Percentiles rank a stretch among this genome's conserved stretches.
Evolutionary conservation across 2,329 filamentous ascomycete genomes (phyloP).

Genomic region (Sphaerostilbella broomeana): DNA sequence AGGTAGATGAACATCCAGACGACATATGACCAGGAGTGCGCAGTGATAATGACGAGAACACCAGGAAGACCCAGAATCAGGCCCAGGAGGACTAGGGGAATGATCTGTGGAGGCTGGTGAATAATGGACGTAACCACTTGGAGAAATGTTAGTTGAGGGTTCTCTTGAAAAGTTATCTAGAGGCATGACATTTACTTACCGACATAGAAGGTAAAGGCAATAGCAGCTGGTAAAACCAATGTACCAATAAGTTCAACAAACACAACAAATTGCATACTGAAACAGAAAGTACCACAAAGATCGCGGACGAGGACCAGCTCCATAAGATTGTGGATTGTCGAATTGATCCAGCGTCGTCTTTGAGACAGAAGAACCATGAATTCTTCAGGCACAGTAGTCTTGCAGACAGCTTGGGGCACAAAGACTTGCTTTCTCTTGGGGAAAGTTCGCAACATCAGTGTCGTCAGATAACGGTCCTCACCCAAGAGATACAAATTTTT

Average conservation of each 20-base stretch:
- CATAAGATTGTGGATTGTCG: constrained; percentile 97
- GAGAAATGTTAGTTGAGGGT: background rate
- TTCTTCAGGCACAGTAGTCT: constrained; percentile 89
- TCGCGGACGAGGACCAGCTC: constrained; percentile 92
- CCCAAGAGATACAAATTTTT: constrained; percentile 90
- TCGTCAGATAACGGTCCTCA: constrained; percentile 92
- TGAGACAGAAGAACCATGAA: constrained; percentile 93
- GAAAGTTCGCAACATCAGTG: constrained; percentile 97
- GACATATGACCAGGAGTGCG: constrained; percentile 87
- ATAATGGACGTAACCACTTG: constrained; percentile 81
- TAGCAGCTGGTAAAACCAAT: constrained; percentile 88
- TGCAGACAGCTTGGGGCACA: constrained; percentile 96
- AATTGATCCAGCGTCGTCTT: constrained; percentile 97
- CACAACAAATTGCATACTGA: constrained; percentile 99
- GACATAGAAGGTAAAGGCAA: constrained; percentile 94
- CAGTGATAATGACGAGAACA: constrained; percentile 85
- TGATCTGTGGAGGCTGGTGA: constrained; percentile 68
- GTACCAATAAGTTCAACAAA: constrained; percentile 94
- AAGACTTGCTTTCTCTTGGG: constrained; percentile 99
- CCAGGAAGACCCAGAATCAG: constrained; percentile 92
- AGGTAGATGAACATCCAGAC: constrained; percentile 97
- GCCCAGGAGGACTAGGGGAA: constrained; percentile 80
- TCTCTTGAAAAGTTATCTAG: background rate
- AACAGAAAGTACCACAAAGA: constrained; percentile 97
- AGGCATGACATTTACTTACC: constrained; percentile 49